These are phyloP conservation scores for Cymbopogon citratus DNA, from an alignment of 176 grass and related monocot species.

Conservation along the genomic window DNA sequence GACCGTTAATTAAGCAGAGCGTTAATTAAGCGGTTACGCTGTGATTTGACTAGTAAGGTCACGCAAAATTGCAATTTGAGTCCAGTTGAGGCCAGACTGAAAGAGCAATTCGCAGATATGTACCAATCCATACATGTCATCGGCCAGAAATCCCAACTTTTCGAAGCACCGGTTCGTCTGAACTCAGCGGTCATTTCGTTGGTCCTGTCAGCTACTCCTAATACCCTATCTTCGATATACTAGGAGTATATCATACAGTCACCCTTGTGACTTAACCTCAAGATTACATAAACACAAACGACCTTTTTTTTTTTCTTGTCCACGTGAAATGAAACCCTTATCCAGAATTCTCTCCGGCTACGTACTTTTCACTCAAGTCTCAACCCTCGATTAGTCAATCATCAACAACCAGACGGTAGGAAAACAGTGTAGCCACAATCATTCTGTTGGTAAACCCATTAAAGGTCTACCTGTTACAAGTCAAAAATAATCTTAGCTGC, in stretches of 20 bases:
- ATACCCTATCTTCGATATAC: not conserved
- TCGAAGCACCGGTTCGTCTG: constrained; percentile 17
- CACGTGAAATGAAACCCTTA: constrained; percentile 21
- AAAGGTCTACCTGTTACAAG: not conserved
- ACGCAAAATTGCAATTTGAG: not conserved
- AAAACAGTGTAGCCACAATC: constrained; percentile 27
- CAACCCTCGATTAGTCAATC: not conserved
- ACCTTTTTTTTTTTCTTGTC: not conserved
- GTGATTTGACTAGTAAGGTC: not conserved
- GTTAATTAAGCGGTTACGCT: not conserved
- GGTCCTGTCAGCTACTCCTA: constrained; percentile 21
- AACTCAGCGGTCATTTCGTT: not conserved
- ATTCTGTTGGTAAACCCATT: constrained; percentile 14
- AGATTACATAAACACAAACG: constrained; percentile 1
- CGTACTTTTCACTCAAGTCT: not conserved
- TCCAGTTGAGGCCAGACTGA: not conserved
- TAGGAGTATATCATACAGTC: constrained; percentile 12
- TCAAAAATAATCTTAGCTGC: not conserved
- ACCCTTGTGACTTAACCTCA: not conserved
- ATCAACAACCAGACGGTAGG: not conserved
- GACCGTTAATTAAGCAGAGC: not conserved
- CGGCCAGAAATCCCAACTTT: not conserved
- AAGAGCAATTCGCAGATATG: not conserved
- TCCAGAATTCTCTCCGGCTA: not conserved
- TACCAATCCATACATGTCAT: not conserved